A percentile compares a stretch with the other conserved stretches of the same genome.
phyloP scores from a whole-genome alignment of 2,329 filamentous ascomycete species.

The Pestalotiopsis sp. region DNA sequence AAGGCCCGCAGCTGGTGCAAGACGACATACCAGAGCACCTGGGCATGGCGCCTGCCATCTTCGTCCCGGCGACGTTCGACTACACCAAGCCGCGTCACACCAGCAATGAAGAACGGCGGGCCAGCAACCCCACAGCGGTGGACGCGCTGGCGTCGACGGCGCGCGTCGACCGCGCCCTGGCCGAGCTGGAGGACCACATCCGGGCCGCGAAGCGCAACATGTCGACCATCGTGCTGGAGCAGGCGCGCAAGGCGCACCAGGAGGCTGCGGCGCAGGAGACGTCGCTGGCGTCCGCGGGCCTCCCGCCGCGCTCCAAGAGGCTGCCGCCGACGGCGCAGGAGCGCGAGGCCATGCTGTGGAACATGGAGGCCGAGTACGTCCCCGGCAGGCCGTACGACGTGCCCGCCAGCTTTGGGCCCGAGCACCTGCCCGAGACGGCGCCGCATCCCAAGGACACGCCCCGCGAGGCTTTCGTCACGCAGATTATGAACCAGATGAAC shows the following conservation, averaged over 20 bases:
- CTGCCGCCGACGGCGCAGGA: neutral
- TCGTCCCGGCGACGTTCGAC: conserved; percentile 15
- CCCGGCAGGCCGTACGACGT: neutral
- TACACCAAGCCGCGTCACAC: conserved; percentile 7
- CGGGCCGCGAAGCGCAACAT: conserved; percentile 12
- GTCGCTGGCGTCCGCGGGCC: neutral
- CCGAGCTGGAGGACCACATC: conserved; percentile 13
- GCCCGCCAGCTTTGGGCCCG: neutral
- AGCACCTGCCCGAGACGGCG: neutral
- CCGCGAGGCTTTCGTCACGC: conserved; percentile 7
- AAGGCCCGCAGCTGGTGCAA: neutral
- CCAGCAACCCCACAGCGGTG: neutral
- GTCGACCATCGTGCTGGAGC: conserved; percentile 4
- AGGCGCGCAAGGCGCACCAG: conserved; percentile 8
- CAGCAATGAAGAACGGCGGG: neutral
- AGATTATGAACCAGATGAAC: conserved; percentile 1
- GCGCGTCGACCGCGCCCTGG: conserved; percentile 8
- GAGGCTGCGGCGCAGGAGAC: neutral
- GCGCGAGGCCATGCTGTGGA: neutral
- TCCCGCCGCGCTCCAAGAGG: conserved; percentile 9
- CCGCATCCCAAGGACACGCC: conserved; percentile 11
- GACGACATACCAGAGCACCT: conserved; percentile 4
- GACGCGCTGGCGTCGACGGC: neutral
- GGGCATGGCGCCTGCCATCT: conserved; percentile 13
- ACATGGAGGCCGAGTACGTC: neutral